Base-by-base conservation (phyloP, 345 rosid genomes). In the Eucalyptus marginata region DNA sequence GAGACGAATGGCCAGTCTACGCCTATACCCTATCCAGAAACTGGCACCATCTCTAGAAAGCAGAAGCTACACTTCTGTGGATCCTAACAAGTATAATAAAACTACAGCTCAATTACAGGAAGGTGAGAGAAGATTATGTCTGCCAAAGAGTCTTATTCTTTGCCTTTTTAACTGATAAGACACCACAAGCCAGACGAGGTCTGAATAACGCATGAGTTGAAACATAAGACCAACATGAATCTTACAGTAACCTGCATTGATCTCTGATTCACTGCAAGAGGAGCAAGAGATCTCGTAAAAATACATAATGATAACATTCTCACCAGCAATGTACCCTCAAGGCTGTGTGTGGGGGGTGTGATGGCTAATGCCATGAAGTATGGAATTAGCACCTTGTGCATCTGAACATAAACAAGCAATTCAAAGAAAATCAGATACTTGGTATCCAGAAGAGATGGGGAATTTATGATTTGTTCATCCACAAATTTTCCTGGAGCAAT, bases 291-390 rank as follows among this genome's bases (percentile, higher is more conserved):
- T 49, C 24, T 46, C 0, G 27, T 29, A 40, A 52, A 44, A 50
- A 16, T 36, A 81, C 22, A 84, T 56, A 46, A 51, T 27, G 87
- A 87, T 85, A 25, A 64, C 54, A 86, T 76, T 76, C 92, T 12
- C 89, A 95, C 95, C 94, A 95, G 89, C 89, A 93, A 87, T 12
- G 95, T 90, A 54, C 95, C 96, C 88, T 94, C 96, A 51, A 94
- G 91, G 92, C 94, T 90, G 52, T 91, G 94, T 64, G 89, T 92
- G 91, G 92, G 87, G 8, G 94, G 95, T 56, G 96, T 94, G 87
- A 91, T 90, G 16, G 87, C 89, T 64, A 94, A 88, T 49, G 94
- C 91, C 31, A 89, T 22, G 87, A 91, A 94, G 88, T 64, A 91
- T 50, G 92, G 93, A 62, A 92, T 58, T 88, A 94, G 81, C 71